Evolutionary conservation across 441 rosid genomes (phyloP), one percentile per base, ranked within the genome.

Genomic region (Omphalea diandra): DNA sequence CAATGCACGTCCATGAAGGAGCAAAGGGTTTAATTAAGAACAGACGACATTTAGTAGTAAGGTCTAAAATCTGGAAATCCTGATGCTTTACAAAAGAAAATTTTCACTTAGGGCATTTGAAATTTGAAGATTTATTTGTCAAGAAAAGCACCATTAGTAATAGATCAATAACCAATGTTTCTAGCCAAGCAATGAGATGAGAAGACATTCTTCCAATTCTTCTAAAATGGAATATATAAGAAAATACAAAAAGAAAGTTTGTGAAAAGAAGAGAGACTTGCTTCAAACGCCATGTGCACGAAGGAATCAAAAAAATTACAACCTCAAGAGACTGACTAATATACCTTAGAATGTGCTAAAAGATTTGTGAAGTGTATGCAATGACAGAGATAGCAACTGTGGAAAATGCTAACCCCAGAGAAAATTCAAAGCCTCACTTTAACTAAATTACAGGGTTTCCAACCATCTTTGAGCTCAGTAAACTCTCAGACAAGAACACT

Each of bases 1-100:
- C 11, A n/a, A 31, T 29, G 29, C 46, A 33, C 32, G 57, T 10
- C 31, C 38, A 15, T 31, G 44, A 29, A 54, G 7, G 18, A 27
- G n/a, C 1, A 54, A 20, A 64, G 17, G 47, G 32, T n/a, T 49
- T 64, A 31, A 38, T 66, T 10, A 41, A 35, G 69, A 66, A 33
- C 44, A 35, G 4, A 47, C 6, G 47, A 20, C 33, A 50, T 50
- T 49, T 15, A 33, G 26, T 40, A 22, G 12, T 9, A 26, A 3
- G 32, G 22, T 41, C n/a, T 5, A 15, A 47, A 47, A 65, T 65
- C 58, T 44, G 24, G 52, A 53, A 35, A 32, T 43, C 11, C 18
- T 4, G 32, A 43, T 31, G 29, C 40, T 15, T 4, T 36, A n/a
- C n/a, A 65, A 29, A 29, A 2, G 1, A 27, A 14, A 38, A 38